Evolutionary conservation across 768 basidiomycete species (phyloP), one percentile per base, ranked within the genome.

Genomic region (Pulveroboletus sp.): DNA sequence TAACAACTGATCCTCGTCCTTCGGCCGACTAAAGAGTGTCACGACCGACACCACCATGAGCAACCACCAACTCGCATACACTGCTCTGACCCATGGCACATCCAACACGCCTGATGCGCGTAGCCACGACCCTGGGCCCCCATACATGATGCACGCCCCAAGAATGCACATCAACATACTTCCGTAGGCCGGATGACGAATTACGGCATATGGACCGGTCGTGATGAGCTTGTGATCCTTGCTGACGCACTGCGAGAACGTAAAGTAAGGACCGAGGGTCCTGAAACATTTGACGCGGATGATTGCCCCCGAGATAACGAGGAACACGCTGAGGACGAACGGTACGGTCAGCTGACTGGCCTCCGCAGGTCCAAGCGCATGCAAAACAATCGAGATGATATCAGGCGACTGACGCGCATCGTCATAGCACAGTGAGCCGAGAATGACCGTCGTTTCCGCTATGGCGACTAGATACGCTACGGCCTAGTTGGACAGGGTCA

Each of bases 101-200:
- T 17, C 20, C 36, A 47, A 21, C 24, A 45, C 16, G 2, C 56
- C 48, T 2, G 52, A 58, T 23, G 3, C 17, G 5, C 40, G 49
- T 20, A 50, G 5, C 49, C 45, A 47, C 27, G 53, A 37, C 3
- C 40, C 52, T 0, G 49, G 46, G 3, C 8, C 36, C 5, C 40
- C 45, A 1, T 51, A 9, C 14, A 40, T 16, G 14, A 48, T 13
- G 2, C 38, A 34, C 25, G 47, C 40, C 6, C 47, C 40, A 9
- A 37, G 0, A 4, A 53, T 27, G 17, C 40, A 50, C 11, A 43
- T 32, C 6, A 50, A 13, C 13, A 51, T 5, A 6, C 50, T 49
- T 1, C 51, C 35, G 31, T 69, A 69, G 16, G 55, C 54, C 1
- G 67, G 64, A 21, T 69, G 68, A 2, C 67, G 62, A 5, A 68